These are phyloP conservation scores for Zhuliangozyma parablackwelliae DNA, from an alignment of 1,139 yeast species.

Conservation along the genomic window DNA sequence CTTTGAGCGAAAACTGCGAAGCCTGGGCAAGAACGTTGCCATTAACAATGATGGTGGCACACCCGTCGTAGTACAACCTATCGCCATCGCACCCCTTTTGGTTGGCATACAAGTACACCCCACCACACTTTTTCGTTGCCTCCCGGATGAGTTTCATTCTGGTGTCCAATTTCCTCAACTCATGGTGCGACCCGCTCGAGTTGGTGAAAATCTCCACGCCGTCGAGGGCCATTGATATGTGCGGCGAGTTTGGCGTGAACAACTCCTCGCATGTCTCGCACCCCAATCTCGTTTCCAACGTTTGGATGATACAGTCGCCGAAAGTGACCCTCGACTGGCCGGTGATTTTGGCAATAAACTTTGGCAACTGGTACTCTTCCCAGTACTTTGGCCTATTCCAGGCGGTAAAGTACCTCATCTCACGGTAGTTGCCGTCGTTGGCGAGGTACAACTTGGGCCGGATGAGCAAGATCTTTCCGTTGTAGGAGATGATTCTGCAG, in stretches of 20 bases:
- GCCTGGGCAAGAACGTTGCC: slow-evolving; percentile 93
- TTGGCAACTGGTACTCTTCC: slow-evolving; percentile 72
- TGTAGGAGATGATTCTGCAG: slow-evolving; percentile 78
- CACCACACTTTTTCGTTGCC: slow-evolving; percentile 96
- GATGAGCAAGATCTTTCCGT: slow-evolving; percentile 75
- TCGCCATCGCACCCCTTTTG: slow-evolving; percentile 99
- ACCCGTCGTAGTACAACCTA: slow-evolving; percentile 91
- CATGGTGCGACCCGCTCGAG: slow-evolving; percentile 96
- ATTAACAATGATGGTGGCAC: slow-evolving; percentile 89
- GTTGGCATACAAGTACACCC: slow-evolving; percentile 86
- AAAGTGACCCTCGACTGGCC: slow-evolving; percentile 66
- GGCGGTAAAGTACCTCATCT: slow-evolving; percentile 94
- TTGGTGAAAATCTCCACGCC: slow-evolving; percentile 96
- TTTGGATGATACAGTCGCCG: slow-evolving; percentile 87
- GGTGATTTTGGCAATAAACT: slow-evolving; percentile 54
- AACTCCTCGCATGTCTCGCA: slow-evolving; percentile 97
- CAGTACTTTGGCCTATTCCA: slow-evolving; percentile 78
- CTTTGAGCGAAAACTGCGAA: slow-evolving; percentile 78
- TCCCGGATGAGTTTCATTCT: slow-evolving; percentile 80
- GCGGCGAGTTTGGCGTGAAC: slow-evolving; percentile 95
- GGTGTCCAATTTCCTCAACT: slow-evolving; percentile 80
- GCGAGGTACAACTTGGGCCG: slow-evolving; percentile 92
- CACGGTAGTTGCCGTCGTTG: slow-evolving; percentile 96
- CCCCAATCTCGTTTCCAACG: slow-evolving; percentile 84
- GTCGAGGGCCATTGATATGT: slow-evolving; percentile 83